Conservation (phyloP, 2,329 filamentous ascomycete species). For the Tolypocladium inflatum region DNA sequence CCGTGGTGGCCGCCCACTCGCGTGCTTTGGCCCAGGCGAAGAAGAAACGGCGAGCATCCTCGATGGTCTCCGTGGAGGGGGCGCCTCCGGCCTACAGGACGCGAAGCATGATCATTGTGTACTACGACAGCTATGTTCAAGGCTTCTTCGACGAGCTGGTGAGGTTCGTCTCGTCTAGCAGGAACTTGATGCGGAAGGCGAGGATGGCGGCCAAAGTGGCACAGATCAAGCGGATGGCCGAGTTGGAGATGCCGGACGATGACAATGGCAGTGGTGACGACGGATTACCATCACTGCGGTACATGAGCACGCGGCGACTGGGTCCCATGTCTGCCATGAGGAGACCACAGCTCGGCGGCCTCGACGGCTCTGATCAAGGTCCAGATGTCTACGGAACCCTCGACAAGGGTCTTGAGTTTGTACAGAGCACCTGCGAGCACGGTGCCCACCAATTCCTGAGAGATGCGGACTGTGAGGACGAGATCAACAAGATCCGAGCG, state of each 20-base stretch:
- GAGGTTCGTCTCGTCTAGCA: conserved; percentile 66
- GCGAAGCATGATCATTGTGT: conserved; percentile 74
- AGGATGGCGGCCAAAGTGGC: conserved; percentile 74
- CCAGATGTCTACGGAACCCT: conserved; percentile 58
- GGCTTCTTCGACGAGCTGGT: conserved; percentile 75
- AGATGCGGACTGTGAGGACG: conserved; percentile 72
- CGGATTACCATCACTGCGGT: conserved; percentile 28
- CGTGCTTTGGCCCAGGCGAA: conserved; percentile 37
- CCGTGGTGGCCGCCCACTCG: conserved; percentile 34
- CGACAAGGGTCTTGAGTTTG: conserved; percentile 70
- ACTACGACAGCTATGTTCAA: conserved; percentile 84
- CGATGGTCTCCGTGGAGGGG: conserved; percentile 40
- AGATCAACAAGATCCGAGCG: conserved; percentile 60
- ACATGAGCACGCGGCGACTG: conserved; percentile 27
- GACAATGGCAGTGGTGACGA: conserved; percentile 30
- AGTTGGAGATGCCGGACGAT: conserved; percentile 46
- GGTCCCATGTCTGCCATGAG: conserved; percentile 17
- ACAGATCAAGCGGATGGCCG: conserved; percentile 50
- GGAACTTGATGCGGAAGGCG: conserved; percentile 79
- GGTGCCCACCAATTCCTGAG: conserved; percentile 86
- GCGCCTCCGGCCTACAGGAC: conserved; percentile 51
- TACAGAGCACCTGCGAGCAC: conserved; percentile 73
- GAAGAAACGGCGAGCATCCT: conserved; percentile 41
- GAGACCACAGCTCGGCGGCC: conserved; percentile 13
- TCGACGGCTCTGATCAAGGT: conserved; percentile 12